phyloP scores from a whole-genome alignment of 495 filamentous ascomycete species.

The Penicillium taxi region DNA sequence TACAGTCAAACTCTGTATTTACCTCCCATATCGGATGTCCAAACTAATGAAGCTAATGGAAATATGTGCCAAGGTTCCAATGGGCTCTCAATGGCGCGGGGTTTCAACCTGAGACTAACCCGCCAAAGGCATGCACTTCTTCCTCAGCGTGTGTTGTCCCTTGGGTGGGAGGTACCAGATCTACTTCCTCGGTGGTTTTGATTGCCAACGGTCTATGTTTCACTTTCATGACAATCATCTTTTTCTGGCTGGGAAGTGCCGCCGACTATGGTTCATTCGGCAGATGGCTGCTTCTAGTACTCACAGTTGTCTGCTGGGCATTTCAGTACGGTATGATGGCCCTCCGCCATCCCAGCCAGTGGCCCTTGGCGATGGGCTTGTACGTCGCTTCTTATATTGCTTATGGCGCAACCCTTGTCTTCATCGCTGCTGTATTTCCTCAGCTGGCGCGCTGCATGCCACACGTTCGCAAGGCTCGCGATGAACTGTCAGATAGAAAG shows the following conservation, averaged over 20 bases:
- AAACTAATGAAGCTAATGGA: background rate
- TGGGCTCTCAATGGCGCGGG: conserved; percentile 40
- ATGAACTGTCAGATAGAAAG: conserved; percentile 36
- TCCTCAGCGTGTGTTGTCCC: conserved; percentile 39
- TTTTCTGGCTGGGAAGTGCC: conserved; percentile 41
- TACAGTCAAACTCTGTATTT: conserved; percentile 40
- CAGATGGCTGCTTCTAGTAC: conserved; percentile 37
- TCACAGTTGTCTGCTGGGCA: conserved; percentile 43
- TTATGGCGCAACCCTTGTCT: conserved; percentile 42
- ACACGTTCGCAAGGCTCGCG: conserved; percentile 39
- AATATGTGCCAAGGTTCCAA: conserved; percentile 28
- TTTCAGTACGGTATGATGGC: conserved; percentile 42
- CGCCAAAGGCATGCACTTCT: conserved; percentile 31
- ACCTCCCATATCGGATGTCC: background rate
- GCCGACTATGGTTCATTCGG: conserved; percentile 46
- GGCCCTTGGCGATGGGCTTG: conserved; percentile 42
- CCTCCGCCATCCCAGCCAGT: conserved; percentile 36
- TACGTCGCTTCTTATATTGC: conserved; percentile 42
- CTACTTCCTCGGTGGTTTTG: conserved; percentile 38
- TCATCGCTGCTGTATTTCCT: conserved; percentile 45
- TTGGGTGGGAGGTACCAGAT: conserved; percentile 38
- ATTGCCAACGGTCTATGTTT: conserved; percentile 47
- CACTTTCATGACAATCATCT: conserved; percentile 43
- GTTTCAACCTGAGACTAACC: conserved; percentile 35
- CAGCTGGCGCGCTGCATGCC: conserved; percentile 40